Evolutionary conservation across 495 filamentous ascomycete genomes (phyloP), one percentile per base, ranked within the genome.

Genomic region (Hyphodiscus hymeniophilus): DNA sequence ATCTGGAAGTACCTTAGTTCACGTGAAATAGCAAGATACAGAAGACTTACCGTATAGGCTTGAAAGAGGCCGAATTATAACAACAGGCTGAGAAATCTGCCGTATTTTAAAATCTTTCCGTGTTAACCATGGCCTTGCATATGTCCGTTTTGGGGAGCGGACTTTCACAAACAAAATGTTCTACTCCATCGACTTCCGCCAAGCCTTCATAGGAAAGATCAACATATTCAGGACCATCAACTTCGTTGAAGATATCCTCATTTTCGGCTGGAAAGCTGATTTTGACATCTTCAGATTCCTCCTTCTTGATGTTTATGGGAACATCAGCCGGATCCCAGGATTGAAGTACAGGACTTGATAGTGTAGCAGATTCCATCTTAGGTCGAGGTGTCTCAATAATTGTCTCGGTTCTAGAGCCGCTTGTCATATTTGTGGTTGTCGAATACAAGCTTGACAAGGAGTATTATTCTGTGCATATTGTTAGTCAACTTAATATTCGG

Each of bases 151-250:
- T 23, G 17, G n/a, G 16, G 12, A n/a, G 51, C 54, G 11, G 11
- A 57, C 55, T 48, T 43, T 54, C 42, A 28, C 56, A 58, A 39
- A 58, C 51, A 38, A 54, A 58, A 30, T 51, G 44, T 3, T 47
- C 43, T 18, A 55, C 40, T 16, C 56, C 56, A 41, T 55, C 32
- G 15, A 55, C 30, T 18, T 52, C 38, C 13, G 48, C 51, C 28
- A 58, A 41, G 3, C 51, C 56, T 17, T 48, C 56, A 40, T 55
- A 51, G 8, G 43, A 34, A 11, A 38, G 28, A 39, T 58, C 52
- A 11, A 52, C 56, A 30, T 32, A 18, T 35, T 49, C 47, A 30
- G 42, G 28, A n/a, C 20, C 51, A 31, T 52, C 54, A 40, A 50
- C 55, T 33, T 60, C 57, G 13, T 51, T 47, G 40, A 55, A 52